Percentiles rank a stretch among this genome's conserved stretches.
phyloP scores from a whole-genome alignment of 441 rosid species.

The Erodium texanum region DNA sequence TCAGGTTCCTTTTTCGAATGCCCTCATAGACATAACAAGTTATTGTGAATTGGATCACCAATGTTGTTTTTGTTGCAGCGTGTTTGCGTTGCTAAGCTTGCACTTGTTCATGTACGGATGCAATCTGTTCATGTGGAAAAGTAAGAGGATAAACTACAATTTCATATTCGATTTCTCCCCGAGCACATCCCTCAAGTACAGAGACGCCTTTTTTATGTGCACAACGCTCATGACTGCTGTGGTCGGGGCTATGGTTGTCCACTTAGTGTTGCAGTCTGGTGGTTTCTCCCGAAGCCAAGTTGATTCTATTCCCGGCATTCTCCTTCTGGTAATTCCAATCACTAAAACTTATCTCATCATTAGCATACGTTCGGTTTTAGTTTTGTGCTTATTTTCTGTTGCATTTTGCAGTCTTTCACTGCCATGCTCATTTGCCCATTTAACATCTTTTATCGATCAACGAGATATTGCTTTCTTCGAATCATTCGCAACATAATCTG shows the following conservation, averaged over 20 bases:
- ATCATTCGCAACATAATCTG: conserved; percentile 64
- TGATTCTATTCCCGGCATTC: conserved; percentile 79
- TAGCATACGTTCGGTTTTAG: neutral
- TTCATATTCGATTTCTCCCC: conserved; percentile 86
- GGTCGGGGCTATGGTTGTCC: conserved; percentile 71
- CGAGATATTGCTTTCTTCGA: conserved; percentile 73
- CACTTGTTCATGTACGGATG: conserved; percentile 97
- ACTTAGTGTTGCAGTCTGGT: conserved; percentile 62
- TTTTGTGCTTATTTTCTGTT: neutral
- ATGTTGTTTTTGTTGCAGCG: conserved; percentile 44
- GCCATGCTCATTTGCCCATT: conserved; percentile 72
- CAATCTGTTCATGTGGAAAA: conserved; percentile 85
- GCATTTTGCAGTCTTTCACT: conserved; percentile 69
- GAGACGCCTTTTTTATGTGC: conserved; percentile 83
- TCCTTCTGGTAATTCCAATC: conserved; percentile 42
- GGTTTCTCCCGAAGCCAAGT: conserved; percentile 54
- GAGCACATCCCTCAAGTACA: conserved; percentile 66
- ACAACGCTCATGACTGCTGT: conserved; percentile 88
- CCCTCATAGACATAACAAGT: too few relatives aligned
- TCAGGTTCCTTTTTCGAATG: conserved; percentile 24
- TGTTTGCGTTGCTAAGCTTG: conserved; percentile 78
- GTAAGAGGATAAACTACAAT: conserved; percentile 66
- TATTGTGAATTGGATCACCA: too few relatives aligned
- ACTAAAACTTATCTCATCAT: neutral
- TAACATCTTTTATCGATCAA: conserved; percentile 66